Evolutionary conservation across 345 rosid genomes (phyloP), one percentile per base, ranked within the genome.

Genomic region (Rhodomyrtus tomentosa): DNA sequence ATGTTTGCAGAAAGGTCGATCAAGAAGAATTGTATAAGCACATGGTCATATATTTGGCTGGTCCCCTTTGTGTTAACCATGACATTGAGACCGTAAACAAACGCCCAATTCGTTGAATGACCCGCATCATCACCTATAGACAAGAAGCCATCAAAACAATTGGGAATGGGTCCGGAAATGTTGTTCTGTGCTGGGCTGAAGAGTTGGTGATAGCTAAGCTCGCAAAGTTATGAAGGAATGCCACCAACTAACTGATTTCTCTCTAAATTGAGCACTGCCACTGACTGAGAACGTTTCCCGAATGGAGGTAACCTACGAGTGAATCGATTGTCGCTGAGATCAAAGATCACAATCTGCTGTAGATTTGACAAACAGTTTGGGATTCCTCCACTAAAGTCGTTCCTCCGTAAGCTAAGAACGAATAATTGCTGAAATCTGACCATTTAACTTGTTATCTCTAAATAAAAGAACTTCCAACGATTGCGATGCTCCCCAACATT

Each of bases 391-490:
- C 38, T 24, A 29, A 83, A 49, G n/a, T 5, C 32, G 62, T 83
- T 83, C 36, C 40, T 15, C 2, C 0, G 42, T 5, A 62, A 56
- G 36, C 85, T 52, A 50, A 21, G 81, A 11, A 49, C 0, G 4
- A 6, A 5, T 5, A 25, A 40, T 16, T 48, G n/a, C n/a, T 0
- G 85, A 58, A 22, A 62, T 25, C 10, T 32, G 18, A 24, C 58
- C 85, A 0, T 10, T 62, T 32, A 50, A 51, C 18, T 62, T 27
- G 85, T 83, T 83, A 36, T 62, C 68, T 22, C 58, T 58, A 13
- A 83, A 32, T 0, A 45, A 10, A 2, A 83, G 15, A 5, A 5
- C 38, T 1, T 2, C 45, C 52, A 50, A 13, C 0, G 0, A 3
- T 29, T 9, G 80, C 0, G 12, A 29, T 52, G 27, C 36, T 20